Conservation (phyloP, 2,329 filamentous ascomycete genomes). For the Aspergillus pseudoterreus region DNA sequence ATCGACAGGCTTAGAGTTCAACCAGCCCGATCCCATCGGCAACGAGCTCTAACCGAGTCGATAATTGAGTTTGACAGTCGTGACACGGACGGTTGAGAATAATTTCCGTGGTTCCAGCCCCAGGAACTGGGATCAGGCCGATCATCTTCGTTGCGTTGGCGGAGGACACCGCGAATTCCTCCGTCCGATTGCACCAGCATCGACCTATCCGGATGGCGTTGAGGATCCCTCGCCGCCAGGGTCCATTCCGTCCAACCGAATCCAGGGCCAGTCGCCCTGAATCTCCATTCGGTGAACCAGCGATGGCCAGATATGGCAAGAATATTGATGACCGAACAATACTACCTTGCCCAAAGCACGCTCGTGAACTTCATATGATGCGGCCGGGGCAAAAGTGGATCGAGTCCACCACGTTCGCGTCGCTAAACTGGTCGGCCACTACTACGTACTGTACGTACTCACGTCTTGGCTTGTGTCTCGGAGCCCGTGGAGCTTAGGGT, state of each 20-base stretch:
- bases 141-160: neutral
- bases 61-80: neutral
- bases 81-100: neutral
- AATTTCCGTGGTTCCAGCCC: neutral
- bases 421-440: conserved; percentile 2
- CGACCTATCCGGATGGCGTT: too few relatives aligned
- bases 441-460: neutral
- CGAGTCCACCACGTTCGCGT: conserved; percentile 5
- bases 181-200: neutral
- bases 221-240: neutral
- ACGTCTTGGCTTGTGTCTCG: conserved; percentile 2
- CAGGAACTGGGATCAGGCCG: neutral
- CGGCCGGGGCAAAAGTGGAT: conserved; percentile 6
- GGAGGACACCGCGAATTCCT: neutral
- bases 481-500: neutral
- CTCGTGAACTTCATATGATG: neutral
- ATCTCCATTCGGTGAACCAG: neutral
- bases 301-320: neutral
- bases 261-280: neutral
- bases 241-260: neutral
- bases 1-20: too few relatives aligned
- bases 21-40: neutral
- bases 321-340: neutral
- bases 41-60: neutral
- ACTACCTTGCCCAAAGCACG: neutral